Percentiles rank a stretch among this genome's conserved stretches.
Evolutionary conservation across 176 grass and related monocot genomes (phyloP).

Genomic region (Panicum miliaceum): DNA sequence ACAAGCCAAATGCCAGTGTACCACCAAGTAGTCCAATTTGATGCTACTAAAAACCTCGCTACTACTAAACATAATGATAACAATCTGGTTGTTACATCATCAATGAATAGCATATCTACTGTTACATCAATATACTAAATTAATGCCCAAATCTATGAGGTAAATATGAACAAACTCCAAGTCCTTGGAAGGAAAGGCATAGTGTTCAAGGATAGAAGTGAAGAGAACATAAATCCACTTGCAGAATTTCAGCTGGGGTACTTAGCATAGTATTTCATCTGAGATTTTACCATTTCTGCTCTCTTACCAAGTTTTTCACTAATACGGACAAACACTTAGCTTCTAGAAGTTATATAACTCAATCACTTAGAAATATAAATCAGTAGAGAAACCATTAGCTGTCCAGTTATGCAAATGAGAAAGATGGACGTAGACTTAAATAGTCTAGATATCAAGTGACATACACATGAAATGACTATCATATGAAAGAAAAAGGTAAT

Average conservation of each 20-base stretch:
- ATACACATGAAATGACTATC: slow-evolving; percentile 29
- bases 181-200: slow-evolving; percentile 1
- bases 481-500: slow-evolving; percentile 33
- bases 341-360: slow-evolving; percentile 19
- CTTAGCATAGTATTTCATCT: neutral
- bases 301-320: neutral
- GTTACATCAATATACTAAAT: neutral
- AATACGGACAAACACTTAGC: slow-evolving; percentile 27
- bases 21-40: slow-evolving; percentile 16
- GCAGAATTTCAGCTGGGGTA: neutral
- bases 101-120: neutral
- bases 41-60: slow-evolving; percentile 20
- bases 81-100: slow-evolving; percentile 20
- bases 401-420: neutral
- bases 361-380: slow-evolving; percentile 24
- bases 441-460: slow-evolving; percentile 2
- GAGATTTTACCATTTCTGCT: no score
- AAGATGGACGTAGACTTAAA: slow-evolving; percentile 8
- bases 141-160: slow-evolving; percentile 8
- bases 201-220: slow-evolving; percentile 16
- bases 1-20: slow-evolving; percentile 9
- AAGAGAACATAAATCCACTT: slow-evolving; percentile 3
- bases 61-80: slow-evolving; percentile 5
- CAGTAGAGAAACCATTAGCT: neutral
- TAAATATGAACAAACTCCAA: slow-evolving; percentile 21